A percentile compares a stretch with the other conserved stretches of the same genome.
Evolutionary conservation across 495 filamentous ascomycete species (phyloP).

Genomic region (Melanomma pulvis-pyrius): DNA sequence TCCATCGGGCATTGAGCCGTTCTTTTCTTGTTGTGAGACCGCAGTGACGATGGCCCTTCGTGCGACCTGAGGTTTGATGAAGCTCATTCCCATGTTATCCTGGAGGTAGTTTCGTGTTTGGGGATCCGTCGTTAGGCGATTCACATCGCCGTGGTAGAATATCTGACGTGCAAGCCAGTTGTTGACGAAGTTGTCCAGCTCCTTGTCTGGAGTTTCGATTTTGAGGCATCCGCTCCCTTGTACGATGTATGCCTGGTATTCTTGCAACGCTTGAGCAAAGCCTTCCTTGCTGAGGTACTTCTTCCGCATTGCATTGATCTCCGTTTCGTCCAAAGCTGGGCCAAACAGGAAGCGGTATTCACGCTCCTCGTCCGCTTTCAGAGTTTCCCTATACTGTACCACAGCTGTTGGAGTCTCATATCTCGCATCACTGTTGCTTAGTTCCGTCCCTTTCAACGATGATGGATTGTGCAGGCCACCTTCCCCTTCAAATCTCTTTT

Average conservation of each 20-base stretch:
- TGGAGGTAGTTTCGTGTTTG: slow-evolving; percentile 63
- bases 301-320: slow-evolving; percentile 51
- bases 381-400: slow-evolving; percentile 54
- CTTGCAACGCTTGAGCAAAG: slow-evolving; percentile 48
- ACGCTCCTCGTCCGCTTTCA: slow-evolving; percentile 47
- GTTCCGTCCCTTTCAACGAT: slow-evolving; percentile 44
- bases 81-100: slow-evolving; percentile 65
- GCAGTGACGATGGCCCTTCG: slow-evolving; percentile 54
- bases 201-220: slow-evolving; percentile 58
- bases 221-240: slow-evolving; percentile 54
- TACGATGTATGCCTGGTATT: slow-evolving; percentile 55
- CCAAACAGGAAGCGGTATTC: slow-evolving; percentile 60
- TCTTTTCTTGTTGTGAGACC: slow-evolving; percentile 55
- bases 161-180: slow-evolving; percentile 61
- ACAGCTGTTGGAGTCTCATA: slow-evolving; percentile 59
- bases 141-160: slow-evolving; percentile 61
- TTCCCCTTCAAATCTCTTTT: slow-evolving; percentile 59
- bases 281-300: slow-evolving; percentile 56
- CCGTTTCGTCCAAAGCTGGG: slow-evolving; percentile 55
- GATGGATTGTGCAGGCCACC: slow-evolving; percentile 58
- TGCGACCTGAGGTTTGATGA: slow-evolving; percentile 55
- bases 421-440: slow-evolving; percentile 52
- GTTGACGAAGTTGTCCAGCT: slow-evolving; percentile 62
- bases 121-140: slow-evolving; percentile 61
- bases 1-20: slow-evolving; percentile 61